Base-by-base conservation (phyloP, 495 filamentous ascomycete genomes). In the Trichoderma parareesei region DNA sequence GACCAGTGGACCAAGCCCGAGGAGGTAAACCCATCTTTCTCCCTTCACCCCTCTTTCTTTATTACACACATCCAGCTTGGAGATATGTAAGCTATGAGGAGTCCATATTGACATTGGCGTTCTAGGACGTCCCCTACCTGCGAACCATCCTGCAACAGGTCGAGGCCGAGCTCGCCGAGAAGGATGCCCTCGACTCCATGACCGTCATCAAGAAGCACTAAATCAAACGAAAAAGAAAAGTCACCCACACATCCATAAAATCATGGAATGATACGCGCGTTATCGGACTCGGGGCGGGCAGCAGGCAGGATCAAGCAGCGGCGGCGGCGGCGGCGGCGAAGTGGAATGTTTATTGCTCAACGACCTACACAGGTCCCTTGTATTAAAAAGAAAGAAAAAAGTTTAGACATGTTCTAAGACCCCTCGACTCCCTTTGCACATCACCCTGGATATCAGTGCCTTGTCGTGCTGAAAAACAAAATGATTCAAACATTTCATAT, bases 131-230 rank as follows among this genome's bases (percentile, higher is more conserved):
- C 64, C 81, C 81, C 63, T 96, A 96, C 76, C 85, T 96, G 27
- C 80, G 83, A 69, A 88, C 87, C 44, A 87, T 94, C 75, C 92
- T 96, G 76, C 79, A 82, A 69, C 88, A 93, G 79, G 86, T 96
- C 74, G 84, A 91, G 79, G 84, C 88, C 69, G 93, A 96, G 82
- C 74, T 77, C 65, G 85, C 85, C 73, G 94, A 98, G 83, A 84
- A 88, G 71, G 80, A 81, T 60, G 90, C 93, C 70, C 79, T 98
- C 70, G 92, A 98, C 76, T 83, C 87, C 68, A 82, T 97, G 82
- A 79, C 87, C 64, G 74, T 93, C 55, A 73, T 79, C 71, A 86
- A 83, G 78, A 77, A 70, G 64, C 77, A 81, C 74, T 81, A 72
- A 73, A 65, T 27, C 27, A 44, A 14, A 40, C 6, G n/a, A 43